A percentile compares a stretch with the other conserved stretches of the same genome.
Evolutionary conservation across 441 rosid genomes (phyloP).

Genomic region (Brassica hybrid): DNA sequence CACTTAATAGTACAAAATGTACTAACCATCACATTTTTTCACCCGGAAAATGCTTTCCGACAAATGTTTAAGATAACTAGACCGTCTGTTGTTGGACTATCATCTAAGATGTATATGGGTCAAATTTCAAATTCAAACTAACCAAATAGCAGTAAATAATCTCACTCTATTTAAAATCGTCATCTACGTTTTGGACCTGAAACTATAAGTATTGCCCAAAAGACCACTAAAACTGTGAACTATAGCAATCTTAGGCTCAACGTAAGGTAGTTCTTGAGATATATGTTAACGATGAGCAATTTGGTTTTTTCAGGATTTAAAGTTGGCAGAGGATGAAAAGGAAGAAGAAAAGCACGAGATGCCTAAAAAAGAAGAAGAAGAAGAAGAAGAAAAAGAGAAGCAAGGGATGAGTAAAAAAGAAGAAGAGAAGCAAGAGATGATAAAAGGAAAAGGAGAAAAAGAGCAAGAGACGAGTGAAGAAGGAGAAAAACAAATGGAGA

Average conservation of each 20-base stretch:
- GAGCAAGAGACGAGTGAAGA: conserved; percentile 28
- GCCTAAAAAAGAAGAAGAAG: conserved; percentile 9
- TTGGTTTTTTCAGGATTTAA: conserved; percentile 45
- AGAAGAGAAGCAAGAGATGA: neutral
- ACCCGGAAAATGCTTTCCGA: no score
- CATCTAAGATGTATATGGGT: no score
- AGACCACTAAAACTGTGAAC: neutral
- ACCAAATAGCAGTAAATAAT: no score
- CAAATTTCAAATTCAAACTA: no score
- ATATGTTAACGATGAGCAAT: neutral
- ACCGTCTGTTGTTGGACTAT: no score
- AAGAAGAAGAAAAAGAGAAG: conserved; percentile 23
- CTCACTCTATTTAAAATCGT: neutral
- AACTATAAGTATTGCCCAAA: neutral
- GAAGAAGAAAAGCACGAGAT: conserved; percentile 35
- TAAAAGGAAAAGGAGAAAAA: conserved; percentile 19
- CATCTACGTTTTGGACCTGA: neutral
- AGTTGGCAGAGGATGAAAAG: conserved; percentile 47
- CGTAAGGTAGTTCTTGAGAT: neutral
- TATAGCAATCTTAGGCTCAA: neutral
- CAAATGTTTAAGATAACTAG: no score
- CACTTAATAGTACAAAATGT: no score
- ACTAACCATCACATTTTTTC: no score
- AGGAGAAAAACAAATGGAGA: conserved; percentile 13
- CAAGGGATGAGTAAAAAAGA: conserved; percentile 13